Evolutionary conservation across 2,329 filamentous ascomycete species (phyloP).

Genomic region (Trichophyton mentagrophytes): DNA sequence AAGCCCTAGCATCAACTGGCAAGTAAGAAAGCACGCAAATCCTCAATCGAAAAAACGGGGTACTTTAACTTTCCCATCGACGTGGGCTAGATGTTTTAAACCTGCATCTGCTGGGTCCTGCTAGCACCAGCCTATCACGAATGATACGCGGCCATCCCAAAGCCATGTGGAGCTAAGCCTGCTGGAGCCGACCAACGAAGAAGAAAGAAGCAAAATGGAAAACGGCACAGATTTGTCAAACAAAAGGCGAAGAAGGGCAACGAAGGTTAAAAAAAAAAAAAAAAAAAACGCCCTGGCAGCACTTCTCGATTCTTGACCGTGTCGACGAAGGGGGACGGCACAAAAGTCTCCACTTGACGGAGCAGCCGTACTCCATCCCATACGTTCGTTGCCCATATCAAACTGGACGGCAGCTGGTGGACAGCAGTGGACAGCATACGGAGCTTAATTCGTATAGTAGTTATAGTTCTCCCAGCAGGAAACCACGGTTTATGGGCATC

Average conservation of each 20-base stretch:
- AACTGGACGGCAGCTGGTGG: neutral
- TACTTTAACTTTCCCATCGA: constrained; percentile 2
- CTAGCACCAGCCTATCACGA: neutral
- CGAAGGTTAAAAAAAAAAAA: neutral
- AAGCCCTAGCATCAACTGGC: neutral
- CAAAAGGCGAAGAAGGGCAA: no score
- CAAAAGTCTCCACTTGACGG: neutral
- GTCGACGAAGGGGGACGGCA: neutral
- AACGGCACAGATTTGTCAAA: neutral
- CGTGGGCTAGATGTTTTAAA: constrained; percentile 4
- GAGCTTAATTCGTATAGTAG: neutral
- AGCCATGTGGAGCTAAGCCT: constrained; percentile 3
- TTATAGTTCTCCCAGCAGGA: neutral
- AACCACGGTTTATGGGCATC: neutral
- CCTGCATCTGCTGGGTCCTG: constrained; percentile 4
- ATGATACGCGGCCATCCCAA: neutral
- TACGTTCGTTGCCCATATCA: neutral
- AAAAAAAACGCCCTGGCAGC: neutral
- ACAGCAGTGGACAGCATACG: neutral
- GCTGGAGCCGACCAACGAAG: neutral
- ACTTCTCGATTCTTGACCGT: neutral
- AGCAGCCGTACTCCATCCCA: neutral
- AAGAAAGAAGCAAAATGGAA: neutral
- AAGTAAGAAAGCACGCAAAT: no score
- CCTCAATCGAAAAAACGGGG: neutral